Conservation (phyloP, 768 basidiomycete genomes). For the Mycena galericulata region DNA sequence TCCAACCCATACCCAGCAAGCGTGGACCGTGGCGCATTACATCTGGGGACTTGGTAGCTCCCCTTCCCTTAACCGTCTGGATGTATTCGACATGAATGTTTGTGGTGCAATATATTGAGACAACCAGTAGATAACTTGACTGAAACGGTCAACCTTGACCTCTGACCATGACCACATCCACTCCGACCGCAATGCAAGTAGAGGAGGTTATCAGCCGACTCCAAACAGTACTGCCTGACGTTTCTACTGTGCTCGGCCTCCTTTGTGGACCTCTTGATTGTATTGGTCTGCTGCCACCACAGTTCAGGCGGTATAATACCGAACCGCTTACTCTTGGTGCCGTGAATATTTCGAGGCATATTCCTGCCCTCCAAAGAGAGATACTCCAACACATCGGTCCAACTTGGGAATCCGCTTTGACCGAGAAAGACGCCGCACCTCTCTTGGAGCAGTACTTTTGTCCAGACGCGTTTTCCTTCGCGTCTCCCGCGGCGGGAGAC, state of each 20-base stretch:
- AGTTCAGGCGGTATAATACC: slow-evolving; percentile 58
- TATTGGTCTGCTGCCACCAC: slow-evolving; percentile 70
- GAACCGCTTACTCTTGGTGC: slow-evolving; percentile 49
- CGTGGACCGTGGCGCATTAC: too few relatives aligned
- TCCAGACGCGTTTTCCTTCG: slow-evolving; percentile 69
- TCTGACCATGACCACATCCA: background rate
- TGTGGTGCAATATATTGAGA: too few relatives aligned
- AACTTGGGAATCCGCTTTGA: slow-evolving; percentile 71
- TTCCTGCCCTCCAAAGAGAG: slow-evolving; percentile 71
- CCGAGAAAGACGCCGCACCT: slow-evolving; percentile 56
- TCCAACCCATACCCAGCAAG: too few relatives aligned
- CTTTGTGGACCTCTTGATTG: slow-evolving; percentile 69
- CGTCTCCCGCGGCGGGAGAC: slow-evolving; percentile 61
- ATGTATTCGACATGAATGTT: too few relatives aligned
- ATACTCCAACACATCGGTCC: slow-evolving; percentile 76
- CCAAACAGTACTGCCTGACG: slow-evolving; percentile 59
- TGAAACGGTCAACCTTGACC: too few relatives aligned
- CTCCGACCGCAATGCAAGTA: slow-evolving; percentile 35
- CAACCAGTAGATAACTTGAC: too few relatives aligned
- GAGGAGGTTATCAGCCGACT: slow-evolving; percentile 59
- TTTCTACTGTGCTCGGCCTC: slow-evolving; percentile 65
- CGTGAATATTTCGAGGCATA: slow-evolving; percentile 52
- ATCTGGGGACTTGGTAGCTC: too few relatives aligned
- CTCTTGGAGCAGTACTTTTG: slow-evolving; percentile 80
- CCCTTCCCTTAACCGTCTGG: too few relatives aligned